phyloP scores from a whole-genome alignment of 768 basidiomycete genomes.

The Russula brevipes region DNA sequence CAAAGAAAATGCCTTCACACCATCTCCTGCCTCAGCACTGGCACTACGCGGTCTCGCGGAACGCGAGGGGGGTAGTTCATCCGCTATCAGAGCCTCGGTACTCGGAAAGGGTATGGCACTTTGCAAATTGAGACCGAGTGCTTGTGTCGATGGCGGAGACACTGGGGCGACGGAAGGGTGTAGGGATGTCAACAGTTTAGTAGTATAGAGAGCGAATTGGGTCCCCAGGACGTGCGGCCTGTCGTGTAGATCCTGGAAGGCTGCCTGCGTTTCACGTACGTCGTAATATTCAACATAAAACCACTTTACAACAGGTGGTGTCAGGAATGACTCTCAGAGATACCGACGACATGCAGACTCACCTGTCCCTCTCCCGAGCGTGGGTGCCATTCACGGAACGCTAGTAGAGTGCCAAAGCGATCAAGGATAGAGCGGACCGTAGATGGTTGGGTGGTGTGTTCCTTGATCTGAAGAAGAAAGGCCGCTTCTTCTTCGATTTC shows the following conservation, averaged over 20 bases:
- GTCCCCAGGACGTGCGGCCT: slow-evolving; percentile 24
- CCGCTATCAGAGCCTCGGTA: slow-evolving; percentile 1
- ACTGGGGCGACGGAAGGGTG: not conserved
- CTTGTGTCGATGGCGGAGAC: slow-evolving; percentile 5
- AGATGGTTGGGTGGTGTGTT: slow-evolving; percentile 12
- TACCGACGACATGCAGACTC: slow-evolving; percentile 6
- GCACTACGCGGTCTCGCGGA: slow-evolving; percentile 23
- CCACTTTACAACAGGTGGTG: slow-evolving; percentile 28
- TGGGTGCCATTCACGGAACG: slow-evolving; percentile 19
- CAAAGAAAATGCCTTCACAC: slow-evolving; percentile 25
- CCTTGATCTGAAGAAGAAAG: slow-evolving; percentile 23
- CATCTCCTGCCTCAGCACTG: slow-evolving; percentile 26
- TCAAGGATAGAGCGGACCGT: slow-evolving; percentile 21
- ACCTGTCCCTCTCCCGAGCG: slow-evolving; percentile 23
- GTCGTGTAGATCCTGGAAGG: slow-evolving; percentile 47
- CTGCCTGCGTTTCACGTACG: slow-evolving; percentile 49
- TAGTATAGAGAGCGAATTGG: slow-evolving; percentile 21
- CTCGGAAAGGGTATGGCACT: slow-evolving; percentile 22
- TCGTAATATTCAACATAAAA: slow-evolving; percentile 69
- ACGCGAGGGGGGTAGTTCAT: slow-evolving; percentile 1
- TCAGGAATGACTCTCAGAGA: not conserved
- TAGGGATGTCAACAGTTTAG: slow-evolving; percentile 10
- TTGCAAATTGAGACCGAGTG: slow-evolving; percentile 1
- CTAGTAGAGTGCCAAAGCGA: slow-evolving; percentile 21
- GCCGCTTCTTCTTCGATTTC: slow-evolving; percentile 25